Evolutionary conservation across 768 basidiomycete genomes (phyloP), one percentile per base, ranked within the genome.

Genomic region (Suillus clintonianus): DNA sequence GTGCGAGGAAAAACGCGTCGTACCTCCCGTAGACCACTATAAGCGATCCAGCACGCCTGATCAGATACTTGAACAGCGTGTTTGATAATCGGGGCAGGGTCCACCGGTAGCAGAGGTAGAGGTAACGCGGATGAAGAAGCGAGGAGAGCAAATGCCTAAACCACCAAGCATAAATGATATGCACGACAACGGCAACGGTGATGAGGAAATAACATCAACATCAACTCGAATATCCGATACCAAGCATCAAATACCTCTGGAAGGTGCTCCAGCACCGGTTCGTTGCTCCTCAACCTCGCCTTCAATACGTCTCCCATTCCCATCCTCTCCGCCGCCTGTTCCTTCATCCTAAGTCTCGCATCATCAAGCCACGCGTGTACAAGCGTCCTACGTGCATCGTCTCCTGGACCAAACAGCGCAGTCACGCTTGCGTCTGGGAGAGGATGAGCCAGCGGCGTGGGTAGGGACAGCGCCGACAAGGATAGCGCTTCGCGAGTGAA

Each of bases 401-500:
- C 17, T 30, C 50, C 50, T 51, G 27, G 9, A 4, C 50, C 50
- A 51, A 51, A 51, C 27, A 51, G 15, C 17, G 50, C 50, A 51
- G 50, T 51, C 50, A 51, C 50, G 17, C 50, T 51, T 9, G 27
- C 27, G 50, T 51, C 50, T 27, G 50, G 27, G 27, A 51, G 50
- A 51, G 50, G 50, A 51, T 19, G 27, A 51, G 17, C 27, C 19
- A 30, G 50, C 10, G 27, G 50, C 5, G 50, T 51, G 50, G 50
- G 50, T 32, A 51, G 50, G 17, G 78, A 72, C 5, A 90, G 80
- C 8, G 84, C 90, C 24, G 91, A 87, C 55, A 78, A 83, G 4
- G 91, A 82, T 11, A 94, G 81, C 0, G 90, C 82, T 34, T 86
- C 80, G 22, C 92, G 85, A 13, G 92, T 89, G 73, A 94, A 94